phyloP scores from a whole-genome alignment of 1,284 basidiomycete species.

The Chalciporus piperatoides region DNA sequence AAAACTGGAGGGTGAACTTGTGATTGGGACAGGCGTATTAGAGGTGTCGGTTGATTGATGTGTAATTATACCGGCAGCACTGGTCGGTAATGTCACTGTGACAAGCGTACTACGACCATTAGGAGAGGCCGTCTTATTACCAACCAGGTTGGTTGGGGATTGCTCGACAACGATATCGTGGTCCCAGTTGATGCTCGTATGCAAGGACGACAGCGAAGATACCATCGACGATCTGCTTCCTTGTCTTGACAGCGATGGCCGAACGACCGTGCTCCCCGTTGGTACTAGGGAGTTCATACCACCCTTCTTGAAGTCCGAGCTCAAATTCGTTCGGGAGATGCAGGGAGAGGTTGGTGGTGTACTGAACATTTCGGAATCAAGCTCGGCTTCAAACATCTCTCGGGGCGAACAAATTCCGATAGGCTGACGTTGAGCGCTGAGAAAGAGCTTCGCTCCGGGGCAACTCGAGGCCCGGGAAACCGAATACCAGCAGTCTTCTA shows the following conservation, averaged over 20 bases:
- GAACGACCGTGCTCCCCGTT: constrained; percentile 27
- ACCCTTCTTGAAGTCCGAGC: constrained; percentile 30
- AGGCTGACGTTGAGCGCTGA: constrained; percentile 12
- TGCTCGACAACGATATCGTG: constrained; percentile 44
- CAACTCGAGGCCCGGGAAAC: too few relatives aligned
- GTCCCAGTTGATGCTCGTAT: constrained; percentile 46
- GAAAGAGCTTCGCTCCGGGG: constrained; percentile 5
- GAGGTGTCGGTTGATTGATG: constrained; percentile 16
- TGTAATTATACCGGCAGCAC: constrained; percentile 27
- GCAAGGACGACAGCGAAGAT: constrained; percentile 37
- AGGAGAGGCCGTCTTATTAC: constrained; percentile 17
- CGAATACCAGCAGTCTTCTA: constrained; percentile 5
- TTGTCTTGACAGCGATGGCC: constrained; percentile 46
- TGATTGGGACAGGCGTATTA: constrained; percentile 19
- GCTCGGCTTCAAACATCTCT: constrained; percentile 23
- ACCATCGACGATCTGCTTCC: constrained; percentile 39
- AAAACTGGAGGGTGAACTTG: constrained; percentile 31
- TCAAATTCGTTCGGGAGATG: constrained; percentile 22
- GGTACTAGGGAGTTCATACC: constrained; percentile 26
- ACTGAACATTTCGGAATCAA: constrained; percentile 47
- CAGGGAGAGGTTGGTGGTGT: constrained; percentile 60
- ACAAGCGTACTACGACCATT: constrained; percentile 11
- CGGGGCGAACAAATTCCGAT: constrained; percentile 10
- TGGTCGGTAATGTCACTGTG: constrained; percentile 25
- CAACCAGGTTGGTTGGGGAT: constrained; percentile 22